phyloP scores from a whole-genome alignment of 2,329 filamentous ascomycete species.

The Beauveria sp. region DNA sequence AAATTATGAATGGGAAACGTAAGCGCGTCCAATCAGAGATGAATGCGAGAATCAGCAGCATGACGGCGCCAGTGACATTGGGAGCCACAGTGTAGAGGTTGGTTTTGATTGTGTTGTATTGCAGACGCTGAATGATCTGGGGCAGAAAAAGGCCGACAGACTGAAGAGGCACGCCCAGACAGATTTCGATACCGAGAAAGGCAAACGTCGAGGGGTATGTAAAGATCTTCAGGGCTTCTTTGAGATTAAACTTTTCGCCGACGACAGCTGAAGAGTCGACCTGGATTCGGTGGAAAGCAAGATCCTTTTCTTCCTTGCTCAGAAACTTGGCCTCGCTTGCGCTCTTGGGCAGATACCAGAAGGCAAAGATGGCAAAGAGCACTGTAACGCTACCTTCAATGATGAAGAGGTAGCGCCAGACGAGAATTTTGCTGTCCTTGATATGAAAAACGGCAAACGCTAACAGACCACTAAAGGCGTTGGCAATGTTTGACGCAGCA shows the following conservation, averaged over 20 bases:
- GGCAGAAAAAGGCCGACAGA: slow-evolving; percentile 47
- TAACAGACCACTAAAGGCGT: slow-evolving; percentile 42
- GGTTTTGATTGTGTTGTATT: slow-evolving; percentile 47
- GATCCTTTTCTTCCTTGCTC: slow-evolving; percentile 54
- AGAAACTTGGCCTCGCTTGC: slow-evolving; percentile 60
- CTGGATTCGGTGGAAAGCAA: slow-evolving; percentile 68
- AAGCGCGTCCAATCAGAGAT: slow-evolving; percentile 57
- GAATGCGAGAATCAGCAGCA: slow-evolving; percentile 67
- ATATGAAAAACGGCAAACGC: slow-evolving; percentile 44
- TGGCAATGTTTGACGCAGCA: slow-evolving; percentile 66
- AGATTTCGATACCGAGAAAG: slow-evolving; percentile 48
- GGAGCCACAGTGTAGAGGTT: slow-evolving; percentile 79
- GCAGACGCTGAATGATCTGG: slow-evolving; percentile 44
- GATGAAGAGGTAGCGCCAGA: slow-evolving; percentile 46
- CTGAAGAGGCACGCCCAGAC: slow-evolving; percentile 52
- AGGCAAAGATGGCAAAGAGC: slow-evolving; percentile 55
- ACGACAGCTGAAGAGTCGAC: slow-evolving; percentile 63
- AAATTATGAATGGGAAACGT: slow-evolving; percentile 65
- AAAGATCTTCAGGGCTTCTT: slow-evolving; percentile 45
- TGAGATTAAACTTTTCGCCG: slow-evolving; percentile 43
- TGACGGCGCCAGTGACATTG: slow-evolving; percentile 64
- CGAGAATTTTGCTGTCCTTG: slow-evolving; percentile 25
- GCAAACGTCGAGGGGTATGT: slow-evolving; percentile 39
- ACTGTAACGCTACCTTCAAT: slow-evolving; percentile 52
- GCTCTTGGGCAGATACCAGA: slow-evolving; percentile 59